Base-by-base conservation (phyloP, 805 yeast species). In the Suhomyces kilbournensis region DNA sequence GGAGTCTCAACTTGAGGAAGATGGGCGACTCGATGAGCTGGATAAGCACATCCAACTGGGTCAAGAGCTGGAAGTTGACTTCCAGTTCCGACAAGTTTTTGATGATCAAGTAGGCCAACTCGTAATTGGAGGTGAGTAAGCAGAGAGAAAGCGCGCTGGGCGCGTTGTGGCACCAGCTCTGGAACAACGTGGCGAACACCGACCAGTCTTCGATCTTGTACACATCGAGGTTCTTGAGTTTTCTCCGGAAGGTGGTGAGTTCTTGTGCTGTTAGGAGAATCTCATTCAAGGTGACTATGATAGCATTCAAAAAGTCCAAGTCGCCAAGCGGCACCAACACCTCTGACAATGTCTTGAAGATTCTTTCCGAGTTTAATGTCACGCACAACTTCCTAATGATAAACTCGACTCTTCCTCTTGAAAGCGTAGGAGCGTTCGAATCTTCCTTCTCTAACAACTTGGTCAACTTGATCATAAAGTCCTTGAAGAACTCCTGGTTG, bases 21-120 rank as follows among this genome's bases (percentile, higher is more conserved):
- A 91, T 92, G 1, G 97, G 98, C 2, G 96, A 86, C 68, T 94
- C 99, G 14, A 94, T 74, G 26, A 93, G 71, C 67, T 94, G 98
- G 7, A 94, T 96, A 40, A 94, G 74, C 26, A 91, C 81, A 70
- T 94, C 99, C 48, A 94, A 75, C 62, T 94, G 98, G 0, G 94
- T 84, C 49, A 94, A 76, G 38, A 90, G 79, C 54, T 84, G 86
- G 39, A 91, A 85, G 0, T 88, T 83, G 12, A 90, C 82, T 59
- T 94, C 97, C 70, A 83, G 82, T 53, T 90, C 89, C 1, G 90
- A 92, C 57, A 92, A 76, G n/a, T 81, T 81, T 60, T 88, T 86
- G 34, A 94, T 79, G 1, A 93, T 87, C n/a, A 84, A 75, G 64
- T 84, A 93, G 0, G 97, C 94, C 54, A 92, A 77, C 63, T 90